Base-by-base conservation (phyloP, 305 asterid species). In the Ajuga reptans region DNA sequence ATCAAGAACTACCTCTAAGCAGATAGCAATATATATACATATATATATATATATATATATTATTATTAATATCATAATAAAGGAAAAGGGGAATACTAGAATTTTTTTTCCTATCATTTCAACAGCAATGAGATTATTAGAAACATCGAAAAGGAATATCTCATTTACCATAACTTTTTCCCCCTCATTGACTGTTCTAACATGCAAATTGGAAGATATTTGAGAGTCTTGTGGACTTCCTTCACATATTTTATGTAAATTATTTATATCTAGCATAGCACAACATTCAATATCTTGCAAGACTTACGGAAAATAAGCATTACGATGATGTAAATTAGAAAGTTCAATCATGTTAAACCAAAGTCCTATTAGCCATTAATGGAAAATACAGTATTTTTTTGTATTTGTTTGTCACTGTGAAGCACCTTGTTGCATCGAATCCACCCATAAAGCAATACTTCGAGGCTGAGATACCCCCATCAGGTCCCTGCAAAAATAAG, bases 361-460 rank as follows among this genome's bases (percentile, higher is more conserved):
- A 24, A 37, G 52, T 21, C 24, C 24, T n/a, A 9, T 15, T 21
- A 34, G 42, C 27, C 49, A 15, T 54, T 5, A 43, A 64, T 16
- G 43, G 46, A 64, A 55, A 65, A 9, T 49, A 56, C 14, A 21
- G 14, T 18, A 74, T 33, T 4, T 33, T 4, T 62, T 36, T n/a
- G 39, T 27, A 52, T 14, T 11, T 66, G 60, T 65, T 24, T 56
- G 29, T 52, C 18, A 58, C 4, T 29, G 9, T 49, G 71, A 72
- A 64, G 83, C 68, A 94, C 99, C 99, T 94, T 73, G 99, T 94
- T 0, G 96, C 99, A 71, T 91, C 97, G 71, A 94, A 91, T 86
- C 96, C 99, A 74, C 96, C 99, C 95, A 91, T 83, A 73, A 87
- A 94, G 81, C 96, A 87, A 80, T 94, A 94, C 82, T 88, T 91